Conservation (phyloP, 1,139 yeast genomes). For the Magnusiomyces sp. region DNA sequence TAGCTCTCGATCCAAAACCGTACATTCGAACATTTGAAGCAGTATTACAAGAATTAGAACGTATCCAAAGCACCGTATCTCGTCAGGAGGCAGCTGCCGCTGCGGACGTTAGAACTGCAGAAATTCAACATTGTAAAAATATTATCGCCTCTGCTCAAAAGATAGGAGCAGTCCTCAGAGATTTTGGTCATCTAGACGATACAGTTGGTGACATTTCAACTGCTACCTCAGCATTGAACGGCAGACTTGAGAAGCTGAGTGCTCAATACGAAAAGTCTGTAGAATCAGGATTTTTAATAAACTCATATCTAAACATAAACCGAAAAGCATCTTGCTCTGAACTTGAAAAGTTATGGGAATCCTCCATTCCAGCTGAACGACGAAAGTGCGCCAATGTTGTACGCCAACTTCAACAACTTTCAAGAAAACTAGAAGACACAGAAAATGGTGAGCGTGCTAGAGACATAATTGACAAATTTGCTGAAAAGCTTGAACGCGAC, state of each 20-base stretch:
- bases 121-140: slow-evolving; percentile 58
- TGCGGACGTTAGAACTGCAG: slow-evolving; percentile 52
- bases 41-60: slow-evolving; percentile 62
- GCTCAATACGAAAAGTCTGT: slow-evolving; percentile 66
- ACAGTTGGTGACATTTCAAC: slow-evolving; percentile 43
- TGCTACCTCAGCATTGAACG: slow-evolving; percentile 68
- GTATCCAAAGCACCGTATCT: slow-evolving; percentile 47
- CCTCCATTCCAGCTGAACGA: slow-evolving; percentile 40
- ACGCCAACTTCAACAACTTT: slow-evolving; percentile 53
- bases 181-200: slow-evolving; percentile 52
- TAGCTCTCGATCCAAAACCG: slow-evolving; percentile 72
- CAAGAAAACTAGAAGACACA: slow-evolving; percentile 41
- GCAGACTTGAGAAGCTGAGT: slow-evolving; percentile 64
- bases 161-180: slow-evolving; percentile 24
- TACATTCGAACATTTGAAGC: slow-evolving; percentile 90
- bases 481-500: slow-evolving; percentile 67
- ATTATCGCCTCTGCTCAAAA: slow-evolving; percentile 34
- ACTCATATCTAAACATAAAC: slow-evolving; percentile 70
- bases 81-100: slow-evolving; percentile 43
- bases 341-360: slow-evolving; percentile 29
- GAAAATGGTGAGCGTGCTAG: slow-evolving; percentile 42
- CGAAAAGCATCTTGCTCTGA: slow-evolving; percentile 56
- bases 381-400: slow-evolving; percentile 64
- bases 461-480: slow-evolving; percentile 54
- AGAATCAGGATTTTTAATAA: slow-evolving; percentile 64